Conservation (phyloP, 1,139 yeast genomes). For the Candida sp. region DNA sequence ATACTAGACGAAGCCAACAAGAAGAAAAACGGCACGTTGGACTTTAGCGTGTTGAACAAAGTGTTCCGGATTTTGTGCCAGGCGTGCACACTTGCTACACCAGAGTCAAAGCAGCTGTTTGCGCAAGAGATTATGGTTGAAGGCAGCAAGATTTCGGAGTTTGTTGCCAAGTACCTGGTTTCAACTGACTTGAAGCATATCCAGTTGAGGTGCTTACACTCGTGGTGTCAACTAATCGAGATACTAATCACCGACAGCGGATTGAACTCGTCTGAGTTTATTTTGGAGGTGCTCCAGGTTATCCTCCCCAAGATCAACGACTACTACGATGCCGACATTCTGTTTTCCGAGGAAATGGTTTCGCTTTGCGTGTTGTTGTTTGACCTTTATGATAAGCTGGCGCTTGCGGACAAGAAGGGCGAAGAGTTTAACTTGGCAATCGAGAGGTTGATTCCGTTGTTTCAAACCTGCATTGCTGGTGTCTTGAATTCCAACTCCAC, state of each 20-base stretch:
- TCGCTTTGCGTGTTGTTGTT: conserved; percentile 75
- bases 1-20: conserved; percentile 29
- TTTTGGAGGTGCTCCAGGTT: conserved; percentile 76
- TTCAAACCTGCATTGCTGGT: conserved; percentile 76
- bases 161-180: conserved; percentile 47
- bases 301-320: conserved; percentile 79
- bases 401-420: conserved; percentile 26
- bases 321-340: conserved; percentile 67
- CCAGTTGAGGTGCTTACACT: conserved; percentile 67
- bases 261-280: conserved; percentile 48
- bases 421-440: conserved; percentile 29
- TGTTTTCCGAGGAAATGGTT: conserved; percentile 77
- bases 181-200: conserved; percentile 49
- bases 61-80: conserved; percentile 28
- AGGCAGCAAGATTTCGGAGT: conserved; percentile 32
- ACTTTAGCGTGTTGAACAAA: conserved; percentile 26
- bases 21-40: conserved; percentile 19
- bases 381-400: conserved; percentile 60
- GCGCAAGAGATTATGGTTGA: conserved; percentile 30
- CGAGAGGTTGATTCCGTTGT: conserved; percentile 67
- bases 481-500: conserved; percentile 72
- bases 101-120: conserved; percentile 26
- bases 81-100: conserved; percentile 20
- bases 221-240: conserved; percentile 86
- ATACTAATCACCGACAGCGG: conserved; percentile 67